Evolutionary conservation across 2,329 filamentous ascomycete genomes (phyloP).

Genomic region (Fusarium gaditjirri): DNA sequence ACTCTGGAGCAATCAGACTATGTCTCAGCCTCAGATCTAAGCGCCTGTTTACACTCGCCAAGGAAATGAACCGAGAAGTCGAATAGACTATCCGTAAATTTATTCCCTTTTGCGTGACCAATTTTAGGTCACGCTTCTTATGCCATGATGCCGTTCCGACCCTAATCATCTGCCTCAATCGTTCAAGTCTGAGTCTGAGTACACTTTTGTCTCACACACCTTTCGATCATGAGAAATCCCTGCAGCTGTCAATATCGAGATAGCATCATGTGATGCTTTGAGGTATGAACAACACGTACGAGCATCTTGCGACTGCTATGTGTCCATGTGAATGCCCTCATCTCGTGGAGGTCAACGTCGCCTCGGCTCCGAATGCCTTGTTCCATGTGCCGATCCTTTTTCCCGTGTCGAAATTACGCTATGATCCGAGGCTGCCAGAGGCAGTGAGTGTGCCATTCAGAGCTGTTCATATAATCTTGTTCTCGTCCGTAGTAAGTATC

Average conservation of each 20-base stretch:
- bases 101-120: constrained; percentile 32
- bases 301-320: neutral
- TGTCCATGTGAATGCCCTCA: constrained; percentile 42
- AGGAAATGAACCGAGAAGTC: neutral
- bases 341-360: constrained; percentile 26
- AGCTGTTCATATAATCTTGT: neutral
- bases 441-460: constrained; percentile 1
- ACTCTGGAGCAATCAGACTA: neutral
- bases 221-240: constrained; percentile 18
- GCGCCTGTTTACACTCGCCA: neutral
- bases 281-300: constrained; percentile 13
- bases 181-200: constrained; percentile 32
- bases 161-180: constrained; percentile 45
- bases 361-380: constrained; percentile 20
- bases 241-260: constrained; percentile 9
- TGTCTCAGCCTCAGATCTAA: constrained; percentile 13
- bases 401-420: neutral
- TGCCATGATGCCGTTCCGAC: constrained; percentile 21
- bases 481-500: neutral
- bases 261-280: constrained; percentile 23
- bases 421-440: constrained; percentile 5
- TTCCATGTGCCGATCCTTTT: constrained; percentile 12
- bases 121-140: constrained; percentile 31
- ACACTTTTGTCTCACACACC: constrained; percentile 32
- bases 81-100: neutral